Conservation (phyloP, 2,329 filamentous ascomycete species). For the Penicillium oxalicum region DNA sequence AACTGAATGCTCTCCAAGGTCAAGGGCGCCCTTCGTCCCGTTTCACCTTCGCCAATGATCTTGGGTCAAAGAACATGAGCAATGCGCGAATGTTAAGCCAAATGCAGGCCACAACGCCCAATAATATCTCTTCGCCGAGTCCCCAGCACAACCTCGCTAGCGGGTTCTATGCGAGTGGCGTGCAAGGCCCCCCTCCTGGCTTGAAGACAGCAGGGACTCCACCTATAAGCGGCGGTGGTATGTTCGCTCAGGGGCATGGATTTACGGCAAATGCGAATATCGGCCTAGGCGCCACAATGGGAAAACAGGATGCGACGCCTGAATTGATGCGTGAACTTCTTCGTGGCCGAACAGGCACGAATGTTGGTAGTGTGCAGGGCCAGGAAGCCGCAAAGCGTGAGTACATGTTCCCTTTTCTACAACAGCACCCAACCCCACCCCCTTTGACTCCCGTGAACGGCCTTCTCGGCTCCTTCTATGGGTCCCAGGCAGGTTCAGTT, state of each 20-base stretch:
- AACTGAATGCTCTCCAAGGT: slow-evolving; percentile 53
- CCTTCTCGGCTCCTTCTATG: slow-evolving; percentile 88
- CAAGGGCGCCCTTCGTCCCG: slow-evolving; percentile 80
- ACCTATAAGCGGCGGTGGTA: slow-evolving; percentile 68
- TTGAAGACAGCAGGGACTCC: slow-evolving; percentile 93
- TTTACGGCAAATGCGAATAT: slow-evolving; percentile 61
- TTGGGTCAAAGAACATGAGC: slow-evolving; percentile 47
- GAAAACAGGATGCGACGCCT: slow-evolving; percentile 65
- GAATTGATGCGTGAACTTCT: slow-evolving; percentile 79
- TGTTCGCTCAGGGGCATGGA: slow-evolving; percentile 84
- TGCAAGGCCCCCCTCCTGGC: slow-evolving; percentile 89
- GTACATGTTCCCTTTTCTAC: slow-evolving; percentile 91
- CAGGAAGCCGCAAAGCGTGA: slow-evolving; percentile 95
- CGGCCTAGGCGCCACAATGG: slow-evolving; percentile 57
- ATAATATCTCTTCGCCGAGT: slow-evolving; percentile 33
- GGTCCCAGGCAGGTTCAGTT: slow-evolving; percentile 75
- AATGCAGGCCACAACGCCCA: slow-evolving; percentile 36
- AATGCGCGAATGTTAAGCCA: slow-evolving; percentile 54
- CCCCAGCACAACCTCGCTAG: slow-evolving; percentile 44
- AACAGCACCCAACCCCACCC: slow-evolving; percentile 80
- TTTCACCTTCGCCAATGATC: slow-evolving; percentile 80
- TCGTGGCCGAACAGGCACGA: slow-evolving; percentile 57
- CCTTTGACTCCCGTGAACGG: slow-evolving; percentile 87
- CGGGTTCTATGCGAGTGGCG: slow-evolving; percentile 75
- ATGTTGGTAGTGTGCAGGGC: slow-evolving; percentile 61